These are phyloP conservation scores for Psilocybe cubensis DNA, from an alignment of 768 basidiomycete species.

Conservation along the genomic window DNA sequence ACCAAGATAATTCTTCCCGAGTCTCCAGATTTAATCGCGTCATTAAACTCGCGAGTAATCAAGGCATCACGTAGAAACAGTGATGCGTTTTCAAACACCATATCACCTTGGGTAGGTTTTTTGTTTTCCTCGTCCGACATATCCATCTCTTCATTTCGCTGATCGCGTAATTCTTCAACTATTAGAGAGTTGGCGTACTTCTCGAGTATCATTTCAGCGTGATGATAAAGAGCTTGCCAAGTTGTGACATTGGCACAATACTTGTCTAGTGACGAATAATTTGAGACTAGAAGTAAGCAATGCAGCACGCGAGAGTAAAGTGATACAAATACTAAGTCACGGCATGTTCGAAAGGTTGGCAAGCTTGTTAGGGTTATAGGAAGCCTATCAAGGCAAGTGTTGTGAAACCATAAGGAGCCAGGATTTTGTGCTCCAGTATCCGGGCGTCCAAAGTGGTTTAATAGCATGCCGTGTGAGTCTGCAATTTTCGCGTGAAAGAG, in stretches of 20 bases:
- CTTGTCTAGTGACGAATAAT: conserved; percentile 11
- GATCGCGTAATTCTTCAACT: conserved; percentile 23
- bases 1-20: conserved; percentile 32
- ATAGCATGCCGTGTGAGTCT: conserved; percentile 29
- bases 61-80: conserved; percentile 33
- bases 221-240: conserved; percentile 22
- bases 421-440: conserved; percentile 32
- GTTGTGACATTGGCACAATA: conserved; percentile 14
- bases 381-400: conserved; percentile 33
- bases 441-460: conserved; percentile 35
- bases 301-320: conserved; percentile 36
- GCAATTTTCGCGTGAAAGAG: conserved; percentile 43
- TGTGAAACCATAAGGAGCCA: conserved; percentile 36
- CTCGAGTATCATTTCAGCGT: conserved; percentile 24
- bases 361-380: conserved; percentile 38
- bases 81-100: conserved; percentile 30
- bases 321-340: conserved; percentile 37
- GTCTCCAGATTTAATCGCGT: conserved; percentile 35
- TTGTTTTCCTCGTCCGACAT: neutral
- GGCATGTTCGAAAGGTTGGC: conserved; percentile 35
- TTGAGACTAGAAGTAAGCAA: conserved; percentile 32
- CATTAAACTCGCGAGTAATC: conserved; percentile 26
- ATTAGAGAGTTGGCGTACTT: conserved; percentile 18
- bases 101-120: conserved; percentile 21
- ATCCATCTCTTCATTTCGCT: neutral